Evolutionary conservation across 2,329 filamentous ascomycete genomes (phyloP).

Genomic region (Elsinoe perseae): DNA sequence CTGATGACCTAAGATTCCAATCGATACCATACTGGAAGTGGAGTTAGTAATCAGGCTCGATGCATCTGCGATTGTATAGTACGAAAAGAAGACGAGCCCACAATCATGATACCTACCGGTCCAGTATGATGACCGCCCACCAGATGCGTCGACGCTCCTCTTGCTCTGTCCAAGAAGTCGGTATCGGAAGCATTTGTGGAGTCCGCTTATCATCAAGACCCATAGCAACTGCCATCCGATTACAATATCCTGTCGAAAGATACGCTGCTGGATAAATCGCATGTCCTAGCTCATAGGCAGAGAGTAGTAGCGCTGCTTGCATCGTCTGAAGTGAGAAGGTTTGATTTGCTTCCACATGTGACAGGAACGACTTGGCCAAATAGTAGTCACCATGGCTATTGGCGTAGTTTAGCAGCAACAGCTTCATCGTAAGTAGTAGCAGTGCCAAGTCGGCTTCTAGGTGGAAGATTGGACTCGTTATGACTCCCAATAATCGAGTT

Average conservation of each 20-base stretch:
- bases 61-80: neutral
- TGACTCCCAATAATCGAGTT: neutral
- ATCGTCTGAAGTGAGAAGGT: conserved; percentile 32
- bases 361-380: neutral
- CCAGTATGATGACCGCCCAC: neutral
- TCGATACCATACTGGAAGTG: neutral
- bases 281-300: conserved; percentile 44
- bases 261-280: conserved; percentile 46
- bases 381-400: neutral
- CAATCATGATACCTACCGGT: neutral
- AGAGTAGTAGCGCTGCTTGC: conserved; percentile 27
- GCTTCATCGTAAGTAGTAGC: neutral
- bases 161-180: neutral
- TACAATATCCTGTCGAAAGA: conserved; percentile 26
- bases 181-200: neutral
- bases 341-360: neutral
- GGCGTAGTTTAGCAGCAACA: neutral
- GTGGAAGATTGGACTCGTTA: neutral
- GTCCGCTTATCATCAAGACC: neutral
- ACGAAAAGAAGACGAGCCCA: neutral
- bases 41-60: neutral
- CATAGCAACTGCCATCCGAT: neutral
- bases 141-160: neutral
- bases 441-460: neutral
- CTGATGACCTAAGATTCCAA: neutral